phyloP scores from a whole-genome alignment of 306 rosid species.

The Psophocarpus tetragonolobus region DNA sequence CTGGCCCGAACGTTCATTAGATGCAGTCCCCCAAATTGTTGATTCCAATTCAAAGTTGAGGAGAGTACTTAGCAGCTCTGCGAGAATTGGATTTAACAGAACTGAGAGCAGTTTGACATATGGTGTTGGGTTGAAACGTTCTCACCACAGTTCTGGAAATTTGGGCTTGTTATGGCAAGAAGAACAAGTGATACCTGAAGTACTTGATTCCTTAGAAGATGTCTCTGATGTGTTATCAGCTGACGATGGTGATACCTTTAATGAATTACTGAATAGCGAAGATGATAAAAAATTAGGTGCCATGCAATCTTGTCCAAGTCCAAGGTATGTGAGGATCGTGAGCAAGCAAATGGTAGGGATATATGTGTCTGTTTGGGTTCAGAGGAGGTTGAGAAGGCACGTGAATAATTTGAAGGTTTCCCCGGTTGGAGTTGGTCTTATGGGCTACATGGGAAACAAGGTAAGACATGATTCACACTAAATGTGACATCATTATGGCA shows the following conservation, averaged over 20 bases:
- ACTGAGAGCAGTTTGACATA: constrained; percentile 46
- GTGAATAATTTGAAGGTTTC: constrained; percentile 83
- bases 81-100: constrained; percentile 65
- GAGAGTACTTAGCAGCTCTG: constrained; percentile 80
- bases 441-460: constrained; percentile 99
- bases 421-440: constrained; percentile 92
- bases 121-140: constrained; percentile 52
- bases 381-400: constrained; percentile 84
- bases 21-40: constrained; percentile 69
- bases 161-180: constrained; percentile 52
- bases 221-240: constrained; percentile 44
- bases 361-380: constrained; percentile 91
- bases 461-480: constrained; percentile 44
- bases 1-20: constrained; percentile 93
- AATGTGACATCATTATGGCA: constrained; percentile 21
- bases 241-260: constrained; percentile 58
- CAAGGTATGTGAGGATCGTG: constrained; percentile 73
- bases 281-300: constrained; percentile 21
- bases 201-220: constrained; percentile 58
- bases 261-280: constrained; percentile 45
- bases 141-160: constrained; percentile 68
- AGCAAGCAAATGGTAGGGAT: constrained; percentile 99
- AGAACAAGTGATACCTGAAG: constrained; percentile 48
- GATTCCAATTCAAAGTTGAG: constrained; percentile 67
- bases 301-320: constrained; percentile 33